A percentile compares a stretch with the other conserved stretches of the same genome.
These are phyloP conservation scores for Chaetomium olivaceum DNA, from an alignment of 2,329 filamentous ascomycete genomes.

Conservation along the genomic window DNA sequence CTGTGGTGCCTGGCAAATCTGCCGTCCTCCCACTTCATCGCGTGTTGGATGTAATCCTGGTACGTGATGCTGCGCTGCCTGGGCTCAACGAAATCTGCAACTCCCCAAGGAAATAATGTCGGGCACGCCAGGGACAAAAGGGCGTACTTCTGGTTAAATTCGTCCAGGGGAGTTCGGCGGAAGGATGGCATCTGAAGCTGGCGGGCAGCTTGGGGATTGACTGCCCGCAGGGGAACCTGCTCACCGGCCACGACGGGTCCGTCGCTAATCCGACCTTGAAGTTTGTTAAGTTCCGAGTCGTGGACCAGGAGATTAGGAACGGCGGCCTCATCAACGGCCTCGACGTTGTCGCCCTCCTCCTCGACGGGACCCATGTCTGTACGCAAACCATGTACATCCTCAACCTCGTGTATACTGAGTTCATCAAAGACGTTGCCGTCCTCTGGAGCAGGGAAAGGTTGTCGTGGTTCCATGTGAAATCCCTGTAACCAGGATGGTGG, in stretches of 20 bases:
- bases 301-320: neutral
- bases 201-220: neutral
- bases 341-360: neutral
- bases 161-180: neutral
- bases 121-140: neutral
- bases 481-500: slow-evolving; percentile 4
- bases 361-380: neutral
- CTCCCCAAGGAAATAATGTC: neutral
- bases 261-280: neutral
- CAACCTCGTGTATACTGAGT: slow-evolving; percentile 4
- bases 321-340: slow-evolving; percentile 2
- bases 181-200: slow-evolving; percentile 9
- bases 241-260: neutral
- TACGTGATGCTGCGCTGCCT: neutral
- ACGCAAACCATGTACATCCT: neutral
- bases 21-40: slow-evolving; percentile 6
- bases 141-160: slow-evolving; percentile 4
- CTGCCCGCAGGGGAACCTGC: neutral
- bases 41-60: neutral
- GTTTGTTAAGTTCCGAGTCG: neutral
- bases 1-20: slow-evolving; percentile 5
- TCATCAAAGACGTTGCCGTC: slow-evolving; percentile 6
- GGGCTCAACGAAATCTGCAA: neutral
- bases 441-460: slow-evolving; percentile 5
- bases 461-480: neutral